Evolutionary conservation across 2,329 filamentous ascomycete genomes (phyloP).

Genomic region (Arthrobotrys conoides): DNA sequence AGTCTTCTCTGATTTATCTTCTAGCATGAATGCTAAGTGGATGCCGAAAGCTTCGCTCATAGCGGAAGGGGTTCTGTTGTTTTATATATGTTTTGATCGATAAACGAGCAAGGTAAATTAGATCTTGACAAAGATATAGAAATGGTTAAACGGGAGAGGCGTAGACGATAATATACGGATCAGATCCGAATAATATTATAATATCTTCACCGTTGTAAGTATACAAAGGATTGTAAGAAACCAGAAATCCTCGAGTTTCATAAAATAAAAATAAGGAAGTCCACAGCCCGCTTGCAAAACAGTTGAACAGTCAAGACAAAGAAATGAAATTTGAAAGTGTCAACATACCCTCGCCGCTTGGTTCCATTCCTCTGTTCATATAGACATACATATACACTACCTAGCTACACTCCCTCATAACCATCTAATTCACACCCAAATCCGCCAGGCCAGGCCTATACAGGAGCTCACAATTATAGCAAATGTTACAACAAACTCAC

Average conservation of each 20-base stretch:
- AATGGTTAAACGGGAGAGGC: neutral
- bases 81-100: neutral
- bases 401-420: too few relatives aligned
- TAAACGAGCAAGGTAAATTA: neutral
- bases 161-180: neutral
- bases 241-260: conserved; percentile 5
- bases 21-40: conserved; percentile 25
- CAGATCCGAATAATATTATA: neutral
- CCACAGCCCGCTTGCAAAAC: conserved; percentile 8
- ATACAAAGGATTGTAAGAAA: neutral
- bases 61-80: neutral
- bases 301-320: neutral
- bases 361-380: neutral
- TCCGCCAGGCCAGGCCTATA: neutral
- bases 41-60: conserved; percentile 35
- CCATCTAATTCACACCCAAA: neutral
- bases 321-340: neutral
- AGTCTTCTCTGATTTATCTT: neutral
- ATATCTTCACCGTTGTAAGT: conserved; percentile 1
- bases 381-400: conserved; percentile 5
- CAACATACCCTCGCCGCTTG: conserved; percentile 7
- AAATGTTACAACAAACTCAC: neutral
- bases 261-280: neutral
- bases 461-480: conserved; percentile 25
- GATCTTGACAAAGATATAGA: neutral